A percentile compares a stretch with the other conserved stretches of the same genome.
phyloP scores from a whole-genome alignment of 108 stramenopile species.

The Hondaea fermentalgiana region DNA sequence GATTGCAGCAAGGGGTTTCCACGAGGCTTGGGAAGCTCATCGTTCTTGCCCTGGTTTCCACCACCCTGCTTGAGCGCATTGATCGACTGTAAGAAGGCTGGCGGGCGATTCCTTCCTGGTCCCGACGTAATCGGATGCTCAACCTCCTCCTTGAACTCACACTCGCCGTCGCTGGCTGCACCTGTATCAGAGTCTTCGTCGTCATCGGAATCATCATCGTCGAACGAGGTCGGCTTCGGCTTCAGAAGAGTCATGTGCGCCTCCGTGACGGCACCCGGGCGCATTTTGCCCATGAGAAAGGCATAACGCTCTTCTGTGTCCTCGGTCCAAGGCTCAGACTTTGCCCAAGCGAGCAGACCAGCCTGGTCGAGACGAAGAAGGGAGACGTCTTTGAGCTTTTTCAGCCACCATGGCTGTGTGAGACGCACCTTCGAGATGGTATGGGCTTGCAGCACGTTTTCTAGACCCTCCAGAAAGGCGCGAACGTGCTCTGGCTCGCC shows the following conservation, averaged over 20 bases:
- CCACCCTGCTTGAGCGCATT: neutral
- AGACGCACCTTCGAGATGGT: neutral
- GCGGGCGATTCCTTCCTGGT: neutral
- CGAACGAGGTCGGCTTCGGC: neutral
- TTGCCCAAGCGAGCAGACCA: neutral
- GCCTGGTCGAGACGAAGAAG: neutral
- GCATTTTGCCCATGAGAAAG: constrained; percentile 14
- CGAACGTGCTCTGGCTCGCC: neutral
- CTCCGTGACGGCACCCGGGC: neutral
- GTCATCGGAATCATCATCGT: neutral
- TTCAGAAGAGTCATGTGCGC: neutral
- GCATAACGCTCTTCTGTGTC: neutral
- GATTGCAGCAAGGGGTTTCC: neutral
- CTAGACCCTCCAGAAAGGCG: neutral
- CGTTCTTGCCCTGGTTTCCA: neutral
- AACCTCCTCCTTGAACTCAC: neutral
- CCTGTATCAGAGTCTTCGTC: neutral
- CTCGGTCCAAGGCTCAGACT: constrained; percentile 2
- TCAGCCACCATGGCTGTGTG: neutral
- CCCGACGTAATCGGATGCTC: neutral
- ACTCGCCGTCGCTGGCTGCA: neutral
- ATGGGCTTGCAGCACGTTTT: neutral
- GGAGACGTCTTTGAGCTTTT: neutral
- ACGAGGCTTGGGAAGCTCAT: neutral
- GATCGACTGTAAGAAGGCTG: neutral